Evolutionary conservation across 352 stramenopile genomes (phyloP), one percentile per base, ranked within the genome.

Genomic region (Phytophthora idaei): DNA sequence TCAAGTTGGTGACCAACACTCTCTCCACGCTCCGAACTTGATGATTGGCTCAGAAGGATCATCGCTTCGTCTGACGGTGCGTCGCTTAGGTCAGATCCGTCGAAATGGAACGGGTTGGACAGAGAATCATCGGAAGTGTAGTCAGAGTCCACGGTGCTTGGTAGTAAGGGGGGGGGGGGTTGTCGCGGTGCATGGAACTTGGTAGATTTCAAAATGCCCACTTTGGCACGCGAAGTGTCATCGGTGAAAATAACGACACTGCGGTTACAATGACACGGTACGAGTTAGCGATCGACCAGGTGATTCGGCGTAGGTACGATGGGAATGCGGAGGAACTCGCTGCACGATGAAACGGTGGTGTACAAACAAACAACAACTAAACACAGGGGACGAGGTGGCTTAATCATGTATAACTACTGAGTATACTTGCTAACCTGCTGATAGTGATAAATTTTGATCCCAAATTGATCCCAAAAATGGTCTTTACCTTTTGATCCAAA

Each of bases 401-500:
- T 21, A 0, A 21, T 21, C 17, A 21, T 21, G 17, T 42, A 11
- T 42, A 15, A n/a, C 3, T 42, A 42, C 36, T 15, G 10, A 11
- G 3, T 15, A 42, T 42, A 15, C 10, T 11, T 15, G 12, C 0
- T 34, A 34, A 42, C 36, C 36, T 42, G 9, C 10, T 15, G 36
- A 42, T 42, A 15, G 36, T 42, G 36, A 42, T 42, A 42, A 42
- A 15, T 47, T 47, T 47, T 47, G 41, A 47, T 27, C 41, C 41
- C 4, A 21, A 10, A 27, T 47, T 47, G 41, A 47, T 12, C 41
- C 15, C 17, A 21, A 21, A 21, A 21, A 21, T 21, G 17, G 17
- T 21, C 17, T 21, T 21, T 21, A 21, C 17, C 17, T 21, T 21
- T 21, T 21, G 17, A 21, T 21, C 17, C 17, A 21, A 21, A 21